phyloP scores from a whole-genome alignment of 2,329 filamentous ascomycete genomes.

The Fusarium setosum region DNA sequence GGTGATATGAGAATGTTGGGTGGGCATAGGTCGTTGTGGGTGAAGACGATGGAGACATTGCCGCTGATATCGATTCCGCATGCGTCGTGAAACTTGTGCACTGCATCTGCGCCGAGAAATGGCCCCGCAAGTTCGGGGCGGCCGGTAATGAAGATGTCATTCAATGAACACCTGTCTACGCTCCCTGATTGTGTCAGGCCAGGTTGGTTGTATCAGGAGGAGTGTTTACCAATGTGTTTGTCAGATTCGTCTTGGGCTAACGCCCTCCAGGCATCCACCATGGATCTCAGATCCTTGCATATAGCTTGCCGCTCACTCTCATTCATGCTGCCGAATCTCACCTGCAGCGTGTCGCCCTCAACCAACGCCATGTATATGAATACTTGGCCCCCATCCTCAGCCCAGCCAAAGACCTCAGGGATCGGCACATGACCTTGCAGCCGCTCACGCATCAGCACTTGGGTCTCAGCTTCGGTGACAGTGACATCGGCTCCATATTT shows the following conservation, averaged over 20 bases:
- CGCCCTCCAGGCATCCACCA: slow-evolving; percentile 34
- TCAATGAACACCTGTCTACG: slow-evolving; percentile 42
- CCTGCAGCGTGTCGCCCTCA: slow-evolving; percentile 35
- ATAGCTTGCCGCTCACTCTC: slow-evolving; percentile 39
- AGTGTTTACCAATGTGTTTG: slow-evolving; percentile 30
- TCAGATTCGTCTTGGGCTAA: slow-evolving; percentile 23
- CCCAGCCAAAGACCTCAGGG: slow-evolving; percentile 51
- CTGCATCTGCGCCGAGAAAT: slow-evolving; percentile 44
- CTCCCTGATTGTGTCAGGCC: slow-evolving; percentile 41
- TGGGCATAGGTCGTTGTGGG: slow-evolving; percentile 40
- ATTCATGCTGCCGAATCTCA: slow-evolving; percentile 25
- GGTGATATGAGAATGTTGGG: slow-evolving; percentile 41
- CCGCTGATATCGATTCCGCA: slow-evolving; percentile 45
- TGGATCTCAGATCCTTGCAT: slow-evolving; percentile 44
- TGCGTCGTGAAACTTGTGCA: slow-evolving; percentile 45
- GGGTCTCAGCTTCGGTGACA: slow-evolving; percentile 44
- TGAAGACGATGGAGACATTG: slow-evolving; percentile 39
- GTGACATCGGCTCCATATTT: slow-evolving; percentile 49
- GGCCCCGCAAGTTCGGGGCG: slow-evolving; percentile 40
- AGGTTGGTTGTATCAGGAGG: neutral
- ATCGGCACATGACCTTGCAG: slow-evolving; percentile 38
- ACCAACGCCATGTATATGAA: slow-evolving; percentile 44
- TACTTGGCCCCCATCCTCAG: slow-evolving; percentile 28
- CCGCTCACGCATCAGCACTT: slow-evolving; percentile 42
- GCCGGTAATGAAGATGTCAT: slow-evolving; percentile 44